Conservation (phyloP, 805 yeast genomes). For the Saccharomyces jurei region DNA sequence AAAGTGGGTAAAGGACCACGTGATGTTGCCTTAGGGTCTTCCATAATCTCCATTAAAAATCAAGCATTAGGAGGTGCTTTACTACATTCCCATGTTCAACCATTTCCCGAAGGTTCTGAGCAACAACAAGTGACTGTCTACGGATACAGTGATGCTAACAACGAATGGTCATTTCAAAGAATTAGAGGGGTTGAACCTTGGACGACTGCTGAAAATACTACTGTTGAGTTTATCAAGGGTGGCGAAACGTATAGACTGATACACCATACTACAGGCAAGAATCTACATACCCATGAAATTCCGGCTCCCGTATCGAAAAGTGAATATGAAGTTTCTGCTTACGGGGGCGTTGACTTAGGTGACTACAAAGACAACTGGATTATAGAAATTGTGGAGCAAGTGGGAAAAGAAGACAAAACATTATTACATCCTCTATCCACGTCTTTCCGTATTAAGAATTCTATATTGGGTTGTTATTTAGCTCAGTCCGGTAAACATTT, state of each 20-base stretch:
- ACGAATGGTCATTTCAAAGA: conserved; percentile 67
- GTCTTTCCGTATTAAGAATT: conserved; percentile 58
- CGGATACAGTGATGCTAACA: conserved; percentile 80
- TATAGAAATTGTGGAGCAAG: conserved; percentile 68
- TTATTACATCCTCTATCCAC: conserved; percentile 68
- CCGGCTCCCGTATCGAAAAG: conserved; percentile 66
- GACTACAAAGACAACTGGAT: conserved; percentile 88
- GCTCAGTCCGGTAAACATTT: conserved; percentile 61
- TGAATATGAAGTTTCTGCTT: conserved; percentile 79
- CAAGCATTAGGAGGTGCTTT: conserved; percentile 73
- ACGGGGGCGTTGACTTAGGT: conserved; percentile 61
- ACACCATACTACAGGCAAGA: conserved; percentile 64
- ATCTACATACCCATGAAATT: conserved; percentile 79
- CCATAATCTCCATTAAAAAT: conserved; percentile 39
- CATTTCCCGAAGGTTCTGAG: conserved; percentile 84
- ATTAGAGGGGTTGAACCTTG: conserved; percentile 36
- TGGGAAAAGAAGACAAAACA: conserved; percentile 39
- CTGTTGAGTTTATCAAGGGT: conserved; percentile 38
- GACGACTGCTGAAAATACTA: conserved; percentile 16
- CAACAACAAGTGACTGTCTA: conserved; percentile 95
- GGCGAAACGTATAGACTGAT: conserved; percentile 63
- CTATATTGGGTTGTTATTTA: conserved; percentile 61
- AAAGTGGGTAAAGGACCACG: conserved; percentile 62
- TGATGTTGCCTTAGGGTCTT: conserved; percentile 59
- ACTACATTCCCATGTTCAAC: conserved; percentile 80